A percentile compares a stretch with the other conserved stretches of the same genome.
These are phyloP conservation scores for Thuidium tamariscinum DNA, from an alignment of 225 moss, liverwort and hornwort genomes.

Conservation along the genomic window DNA sequence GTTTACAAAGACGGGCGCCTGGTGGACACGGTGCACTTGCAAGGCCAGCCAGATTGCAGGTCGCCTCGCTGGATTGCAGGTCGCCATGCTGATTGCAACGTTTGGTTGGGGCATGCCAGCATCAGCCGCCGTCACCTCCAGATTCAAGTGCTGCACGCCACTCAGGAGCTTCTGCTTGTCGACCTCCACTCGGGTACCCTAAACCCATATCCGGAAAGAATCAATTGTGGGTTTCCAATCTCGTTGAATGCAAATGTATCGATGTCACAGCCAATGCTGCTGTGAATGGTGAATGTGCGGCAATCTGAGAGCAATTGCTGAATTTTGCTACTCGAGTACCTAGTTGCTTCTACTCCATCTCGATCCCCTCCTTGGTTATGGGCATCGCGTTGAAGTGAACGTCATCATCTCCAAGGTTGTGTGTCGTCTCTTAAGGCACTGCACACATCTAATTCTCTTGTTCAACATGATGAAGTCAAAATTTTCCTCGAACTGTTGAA, in stretches of 20 bases:
- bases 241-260: neutral
- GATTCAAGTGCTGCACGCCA: constrained; percentile 52
- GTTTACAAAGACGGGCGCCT: constrained; percentile 52
- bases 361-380: neutral
- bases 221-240: neutral
- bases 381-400: neutral
- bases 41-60: constrained; percentile 17
- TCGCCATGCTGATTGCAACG: constrained; percentile 46
- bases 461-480: neutral
- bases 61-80: constrained; percentile 58
- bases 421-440: no score
- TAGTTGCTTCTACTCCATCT: neutral
- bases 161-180: constrained; percentile 44
- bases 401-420: neutral
- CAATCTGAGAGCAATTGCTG: no score
- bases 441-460: neutral
- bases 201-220: neutral
- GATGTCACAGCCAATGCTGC: neutral
- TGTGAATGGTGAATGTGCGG: neutral
- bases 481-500: neutral
- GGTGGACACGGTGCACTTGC: constrained; percentile 29
- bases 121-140: constrained; percentile 69
- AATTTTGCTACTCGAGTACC: neutral
- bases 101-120: constrained; percentile 65
- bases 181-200: constrained; percentile 60